Evolutionary conservation across 176 grass and related monocot genomes (phyloP).

Genomic region (Lolium rigidum): DNA sequence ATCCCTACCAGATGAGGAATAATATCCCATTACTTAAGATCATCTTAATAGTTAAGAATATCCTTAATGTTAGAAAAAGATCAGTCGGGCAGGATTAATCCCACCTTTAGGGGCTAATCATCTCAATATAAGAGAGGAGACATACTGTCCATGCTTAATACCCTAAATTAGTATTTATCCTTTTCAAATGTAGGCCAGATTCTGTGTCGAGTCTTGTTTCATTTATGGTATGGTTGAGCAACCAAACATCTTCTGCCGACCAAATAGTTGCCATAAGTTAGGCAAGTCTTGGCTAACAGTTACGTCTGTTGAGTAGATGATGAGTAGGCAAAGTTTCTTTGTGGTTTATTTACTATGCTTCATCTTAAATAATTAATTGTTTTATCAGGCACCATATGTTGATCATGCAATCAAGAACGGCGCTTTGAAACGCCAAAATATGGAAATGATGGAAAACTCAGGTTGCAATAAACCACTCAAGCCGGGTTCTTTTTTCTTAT

Average conservation of each 20-base stretch:
- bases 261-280: background rate
- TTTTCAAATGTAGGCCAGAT: background rate
- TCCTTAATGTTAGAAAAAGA: background rate
- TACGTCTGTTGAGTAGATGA: background rate
- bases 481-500: background rate
- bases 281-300: background rate
- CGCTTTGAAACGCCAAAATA: background rate
- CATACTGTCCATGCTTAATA: background rate
- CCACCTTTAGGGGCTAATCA: background rate
- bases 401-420: background rate
- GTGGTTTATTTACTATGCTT: conserved; percentile 19
- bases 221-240: no score
- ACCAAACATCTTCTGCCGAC: background rate
- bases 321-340: background rate
- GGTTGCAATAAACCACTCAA: conserved; percentile 24
- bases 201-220: background rate
- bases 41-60: conserved; percentile 1
- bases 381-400: conserved; percentile 19
- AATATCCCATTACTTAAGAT: background rate
- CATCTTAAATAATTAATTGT: conserved; percentile 27
- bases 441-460: background rate
- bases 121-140: background rate
- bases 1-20: conserved; percentile 6
- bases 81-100: background rate
- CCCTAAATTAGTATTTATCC: background rate